phyloP scores from a whole-genome alignment of 305 asterid species.

The Solanum aculeatissimum region DNA sequence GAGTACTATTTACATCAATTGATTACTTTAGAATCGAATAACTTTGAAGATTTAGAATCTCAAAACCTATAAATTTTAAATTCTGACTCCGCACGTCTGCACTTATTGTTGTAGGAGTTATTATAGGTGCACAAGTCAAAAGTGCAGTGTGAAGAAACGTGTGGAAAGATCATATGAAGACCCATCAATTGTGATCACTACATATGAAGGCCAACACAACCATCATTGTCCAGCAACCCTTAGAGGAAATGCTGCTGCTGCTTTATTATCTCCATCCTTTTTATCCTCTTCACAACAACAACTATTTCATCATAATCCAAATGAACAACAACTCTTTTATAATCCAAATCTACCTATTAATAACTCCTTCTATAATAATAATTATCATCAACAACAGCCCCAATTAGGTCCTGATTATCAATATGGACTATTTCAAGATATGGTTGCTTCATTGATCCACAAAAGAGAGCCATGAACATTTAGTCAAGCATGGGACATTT shows the following conservation, averaged over 20 bases:
- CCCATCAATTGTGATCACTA: constrained; percentile 62
- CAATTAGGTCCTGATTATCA: neutral
- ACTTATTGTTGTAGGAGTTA: constrained; percentile 35
- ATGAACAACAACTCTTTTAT: constrained; percentile 2
- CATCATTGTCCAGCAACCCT: constrained; percentile 65
- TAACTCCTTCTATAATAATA: constrained; percentile 1
- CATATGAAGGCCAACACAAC: constrained; percentile 81
- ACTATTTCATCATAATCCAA: neutral
- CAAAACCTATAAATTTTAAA: neutral
- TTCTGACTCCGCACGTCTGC: neutral
- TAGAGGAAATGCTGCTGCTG: constrained; percentile 39
- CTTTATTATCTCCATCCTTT: constrained; percentile 31
- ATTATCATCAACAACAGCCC: neutral
- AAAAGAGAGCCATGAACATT: neutral
- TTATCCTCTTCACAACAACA: constrained; percentile 11
- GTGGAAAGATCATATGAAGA: constrained; percentile 63
- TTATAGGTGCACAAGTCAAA: constrained; percentile 57
- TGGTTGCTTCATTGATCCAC: constrained; percentile 3
- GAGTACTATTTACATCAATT: neutral
- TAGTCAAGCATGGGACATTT: neutral
- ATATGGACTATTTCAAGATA: constrained; percentile 1
- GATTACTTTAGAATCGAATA: neutral
- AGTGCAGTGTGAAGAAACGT: constrained; percentile 62
- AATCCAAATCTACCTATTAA: constrained; percentile 11
- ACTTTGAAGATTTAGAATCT: neutral